These are phyloP conservation scores for Podospora anserina DNA, from an alignment of 495 filamentous ascomycete species.

Conservation along the genomic window DNA sequence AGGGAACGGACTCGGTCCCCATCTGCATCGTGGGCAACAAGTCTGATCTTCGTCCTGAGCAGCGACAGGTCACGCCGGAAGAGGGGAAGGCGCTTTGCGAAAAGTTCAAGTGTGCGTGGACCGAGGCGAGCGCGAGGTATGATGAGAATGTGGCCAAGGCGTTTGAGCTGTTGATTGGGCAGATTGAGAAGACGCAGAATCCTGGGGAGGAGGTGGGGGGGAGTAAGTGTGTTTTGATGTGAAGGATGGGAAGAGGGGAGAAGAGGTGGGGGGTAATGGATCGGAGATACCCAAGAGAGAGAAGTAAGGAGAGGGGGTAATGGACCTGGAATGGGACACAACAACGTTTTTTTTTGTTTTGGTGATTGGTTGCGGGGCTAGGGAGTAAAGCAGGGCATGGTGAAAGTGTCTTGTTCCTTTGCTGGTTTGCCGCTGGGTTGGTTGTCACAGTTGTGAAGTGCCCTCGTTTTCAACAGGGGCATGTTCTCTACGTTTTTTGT, in stretches of 20 bases:
- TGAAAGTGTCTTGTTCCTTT: not conserved
- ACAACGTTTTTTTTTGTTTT: not conserved
- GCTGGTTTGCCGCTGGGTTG: not conserved
- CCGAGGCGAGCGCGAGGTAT: constrained; percentile 89
- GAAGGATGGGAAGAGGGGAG: constrained; percentile 15
- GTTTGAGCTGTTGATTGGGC: constrained; percentile 90
- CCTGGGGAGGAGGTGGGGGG: constrained; percentile 75
- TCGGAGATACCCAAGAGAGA: no score
- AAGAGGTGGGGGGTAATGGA: no score
- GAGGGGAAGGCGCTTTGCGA: constrained; percentile 77
- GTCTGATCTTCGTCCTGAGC: constrained; percentile 86
- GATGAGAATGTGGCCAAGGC: constrained; percentile 90
- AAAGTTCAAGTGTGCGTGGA: constrained; percentile 88
- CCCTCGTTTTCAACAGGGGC: not conserved
- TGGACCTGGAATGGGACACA: not conserved
- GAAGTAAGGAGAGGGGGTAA: not conserved
- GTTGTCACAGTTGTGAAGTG: not conserved
- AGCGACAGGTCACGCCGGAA: constrained; percentile 83
- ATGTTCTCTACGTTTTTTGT: not conserved
- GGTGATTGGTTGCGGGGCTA: not conserved
- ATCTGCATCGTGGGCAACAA: constrained; percentile 97
- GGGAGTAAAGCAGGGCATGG: not conserved
- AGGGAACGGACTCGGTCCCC: constrained; percentile 92
- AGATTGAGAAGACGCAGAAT: constrained; percentile 94
- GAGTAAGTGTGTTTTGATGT: constrained; percentile 86